Conservation (phyloP, 2,329 filamentous ascomycete genomes). For the Pseudocercospora crystallina region DNA sequence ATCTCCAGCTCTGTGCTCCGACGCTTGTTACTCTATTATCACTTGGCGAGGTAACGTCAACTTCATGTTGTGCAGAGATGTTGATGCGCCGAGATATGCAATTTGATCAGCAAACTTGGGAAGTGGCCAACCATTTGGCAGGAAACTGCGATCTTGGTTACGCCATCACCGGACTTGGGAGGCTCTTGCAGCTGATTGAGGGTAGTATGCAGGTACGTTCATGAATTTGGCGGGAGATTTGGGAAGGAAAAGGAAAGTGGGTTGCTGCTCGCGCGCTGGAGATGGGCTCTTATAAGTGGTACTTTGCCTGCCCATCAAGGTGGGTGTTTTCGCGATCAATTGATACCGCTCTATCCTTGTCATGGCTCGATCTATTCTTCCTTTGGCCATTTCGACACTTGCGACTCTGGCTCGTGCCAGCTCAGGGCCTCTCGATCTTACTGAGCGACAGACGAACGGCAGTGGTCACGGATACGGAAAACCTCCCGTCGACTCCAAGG, state of each 20-base stretch:
- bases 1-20: no score
- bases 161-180: neutral
- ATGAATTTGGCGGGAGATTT: neutral
- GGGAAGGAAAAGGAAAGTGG: neutral
- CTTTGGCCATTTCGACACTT: constrained; percentile 8
- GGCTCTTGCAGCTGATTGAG: constrained; percentile 1
- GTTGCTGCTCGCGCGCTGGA: neutral
- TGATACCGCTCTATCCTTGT: constrained; percentile 2
- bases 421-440: constrained; percentile 3
- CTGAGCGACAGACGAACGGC: constrained; percentile 6
- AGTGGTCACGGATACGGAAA: constrained; percentile 1
- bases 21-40: constrained; percentile 6
- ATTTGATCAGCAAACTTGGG: neutral
- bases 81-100: constrained; percentile 2
- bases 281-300: constrained; percentile 5
- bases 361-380: constrained; percentile 11
- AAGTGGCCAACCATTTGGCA: constrained; percentile 4
- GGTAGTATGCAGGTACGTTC: constrained; percentile 11
- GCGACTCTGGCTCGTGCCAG: constrained; percentile 7
- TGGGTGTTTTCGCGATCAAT: neutral
- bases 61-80: neutral
- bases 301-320: constrained; percentile 12
- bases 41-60: constrained; percentile 12
- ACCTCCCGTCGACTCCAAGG: constrained; percentile 18
- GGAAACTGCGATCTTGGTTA: neutral